phyloP scores from a whole-genome alignment of 805 yeast genomes.

The Saccharomycopsis capsularis region DNA sequence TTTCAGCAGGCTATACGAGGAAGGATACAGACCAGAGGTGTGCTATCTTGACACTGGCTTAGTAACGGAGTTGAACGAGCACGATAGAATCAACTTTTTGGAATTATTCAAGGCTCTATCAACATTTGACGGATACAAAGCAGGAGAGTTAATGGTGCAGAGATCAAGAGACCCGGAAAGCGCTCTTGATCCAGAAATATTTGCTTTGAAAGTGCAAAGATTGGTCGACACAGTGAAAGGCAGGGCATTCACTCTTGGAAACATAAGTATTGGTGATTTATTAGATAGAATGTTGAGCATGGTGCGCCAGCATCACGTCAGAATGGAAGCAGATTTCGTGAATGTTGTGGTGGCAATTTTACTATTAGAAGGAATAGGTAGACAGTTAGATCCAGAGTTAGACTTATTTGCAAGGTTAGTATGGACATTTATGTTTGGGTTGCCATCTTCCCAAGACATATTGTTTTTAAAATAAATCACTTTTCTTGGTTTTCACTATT shows the following conservation, averaged over 20 bases:
- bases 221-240: constrained; percentile 75
- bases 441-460: constrained; percentile 23
- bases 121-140: constrained; percentile 86
- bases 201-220: constrained; percentile 80
- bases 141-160: constrained; percentile 94
- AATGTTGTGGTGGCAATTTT: constrained; percentile 92
- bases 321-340: constrained; percentile 96
- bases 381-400: constrained; percentile 86
- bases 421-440: constrained; percentile 34
- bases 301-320: constrained; percentile 91
- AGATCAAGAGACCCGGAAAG: constrained; percentile 92
- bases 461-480: not conserved
- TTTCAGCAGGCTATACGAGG: constrained; percentile 40
- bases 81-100: constrained; percentile 76
- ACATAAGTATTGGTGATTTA: constrained; percentile 85
- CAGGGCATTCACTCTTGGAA: constrained; percentile 87
- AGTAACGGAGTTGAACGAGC: constrained; percentile 78
- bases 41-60: constrained; percentile 92
- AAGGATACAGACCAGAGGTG: constrained; percentile 74
- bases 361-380: constrained; percentile 88
- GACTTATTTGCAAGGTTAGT: constrained; percentile 96
- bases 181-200: constrained; percentile 74
- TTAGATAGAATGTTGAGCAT: constrained; percentile 79
- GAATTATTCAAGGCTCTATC: constrained; percentile 85
- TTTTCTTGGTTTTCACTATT: not conserved